phyloP scores from a whole-genome alignment of 371 early-diverging fungal genomes.

The Mortierella sp. region DNA sequence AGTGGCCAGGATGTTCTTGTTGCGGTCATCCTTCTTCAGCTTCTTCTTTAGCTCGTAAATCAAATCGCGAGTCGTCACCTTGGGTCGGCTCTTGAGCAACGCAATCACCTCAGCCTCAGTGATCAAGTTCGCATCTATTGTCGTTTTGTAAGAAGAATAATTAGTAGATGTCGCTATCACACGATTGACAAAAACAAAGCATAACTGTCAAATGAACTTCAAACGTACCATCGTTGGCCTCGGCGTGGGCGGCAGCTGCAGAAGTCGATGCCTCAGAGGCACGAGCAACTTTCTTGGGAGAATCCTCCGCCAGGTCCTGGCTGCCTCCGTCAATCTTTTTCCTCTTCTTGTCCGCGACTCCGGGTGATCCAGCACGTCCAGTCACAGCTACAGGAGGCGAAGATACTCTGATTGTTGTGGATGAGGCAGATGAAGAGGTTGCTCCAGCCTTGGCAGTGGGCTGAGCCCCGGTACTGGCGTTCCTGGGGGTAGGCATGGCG shows the following conservation, averaged over 20 bases:
- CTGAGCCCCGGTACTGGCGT: slow-evolving; percentile 60
- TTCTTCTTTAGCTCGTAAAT: slow-evolving; percentile 75
- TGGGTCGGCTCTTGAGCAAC: slow-evolving; percentile 65
- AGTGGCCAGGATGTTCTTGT: slow-evolving; percentile 70
- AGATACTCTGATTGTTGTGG: slow-evolving; percentile 10
- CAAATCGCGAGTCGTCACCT: slow-evolving; percentile 77
- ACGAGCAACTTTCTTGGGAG: slow-evolving; percentile 24
- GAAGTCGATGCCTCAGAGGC: slow-evolving; percentile 8
- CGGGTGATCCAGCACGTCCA: slow-evolving; percentile 25
- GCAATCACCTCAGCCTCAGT: slow-evolving; percentile 79
- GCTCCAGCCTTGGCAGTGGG: slow-evolving; percentile 22
- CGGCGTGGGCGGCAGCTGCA: background rate
- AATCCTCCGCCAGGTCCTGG: slow-evolving; percentile 9
- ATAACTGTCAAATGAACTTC: background rate
- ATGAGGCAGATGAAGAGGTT: slow-evolving; percentile 16
- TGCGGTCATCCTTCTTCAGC: slow-evolving; percentile 74
- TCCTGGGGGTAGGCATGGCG: slow-evolving; percentile 60
- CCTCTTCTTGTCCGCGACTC: slow-evolving; percentile 52
- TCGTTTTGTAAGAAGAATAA: background rate
- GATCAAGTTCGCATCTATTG: slow-evolving; percentile 60
- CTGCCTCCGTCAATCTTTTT: slow-evolving; percentile 25
- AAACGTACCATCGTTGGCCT: background rate
- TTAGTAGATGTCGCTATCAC: background rate
- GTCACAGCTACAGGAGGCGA: slow-evolving; percentile 21
- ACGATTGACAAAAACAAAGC: background rate